Evolutionary conservation across 176 grass and related monocot species (phyloP), one percentile per base, ranked within the genome.

Genomic region (Ampelocalamus luodianensis): DNA sequence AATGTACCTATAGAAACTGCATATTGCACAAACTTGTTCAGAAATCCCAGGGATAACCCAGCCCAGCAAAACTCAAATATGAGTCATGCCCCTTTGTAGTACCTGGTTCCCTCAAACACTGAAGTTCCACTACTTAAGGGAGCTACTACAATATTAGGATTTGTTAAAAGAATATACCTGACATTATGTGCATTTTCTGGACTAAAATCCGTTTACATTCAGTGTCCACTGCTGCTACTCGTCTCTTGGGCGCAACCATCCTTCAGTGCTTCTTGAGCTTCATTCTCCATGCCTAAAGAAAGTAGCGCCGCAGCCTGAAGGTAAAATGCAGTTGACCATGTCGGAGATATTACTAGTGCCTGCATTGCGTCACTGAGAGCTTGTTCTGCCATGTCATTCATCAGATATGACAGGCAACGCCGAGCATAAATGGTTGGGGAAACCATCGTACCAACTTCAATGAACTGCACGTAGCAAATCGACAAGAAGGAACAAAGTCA

Each of bases 361-460:
- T 98, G 90, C 90, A 94, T 84, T 26, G 96, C 96, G 17, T 98
- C 96, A 74, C 79, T 91, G 43, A 98, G 68, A 87, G 96, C 96
- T 87, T 95, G 70, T 58, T 94, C 89, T 54, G 84, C 85, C 88
- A 88, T 85, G 49, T 86, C 91, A 84, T 86, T 96, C 89, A 98
- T 95, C 90, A 98, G 85, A 87, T 98, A 92, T 72, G 96, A 93
- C 51, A 98, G 55, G 83, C 93, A 95, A 18, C 93, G 91, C 8
- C 96, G 85, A 59, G 93, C 96, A 83, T 90, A 98, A 61, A 98
- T 92, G 15, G 96, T 98, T 39, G 96, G 96, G 62, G 96, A 98
- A 83, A 94, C 86, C 96, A 98, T 98, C 0, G 93, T 98, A 10
- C 93, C 93, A 17, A 90, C 96, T 76, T 98, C 96, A 90, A 98